Percentiles rank a stretch among this genome's conserved stretches.
Conservation (phyloP, 2,329 filamentous ascomycete species). For the Graphilbum fragrans region DNA sequence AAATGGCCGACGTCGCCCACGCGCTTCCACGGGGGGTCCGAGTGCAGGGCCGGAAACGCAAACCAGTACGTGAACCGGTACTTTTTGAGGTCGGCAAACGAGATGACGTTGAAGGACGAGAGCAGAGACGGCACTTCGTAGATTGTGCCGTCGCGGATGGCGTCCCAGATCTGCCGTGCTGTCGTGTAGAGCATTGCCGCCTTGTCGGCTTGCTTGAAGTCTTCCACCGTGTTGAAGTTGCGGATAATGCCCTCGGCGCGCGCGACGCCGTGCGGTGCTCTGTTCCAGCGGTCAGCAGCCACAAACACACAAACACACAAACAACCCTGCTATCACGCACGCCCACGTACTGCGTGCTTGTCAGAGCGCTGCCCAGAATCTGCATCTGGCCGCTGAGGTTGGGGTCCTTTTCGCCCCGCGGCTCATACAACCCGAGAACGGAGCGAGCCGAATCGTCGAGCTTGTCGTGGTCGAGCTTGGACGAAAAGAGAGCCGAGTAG, state of each 20-base stretch:
- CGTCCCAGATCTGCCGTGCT: slow-evolving; percentile 89
- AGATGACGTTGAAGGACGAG: slow-evolving; percentile 77
- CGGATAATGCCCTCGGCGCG: slow-evolving; percentile 88
- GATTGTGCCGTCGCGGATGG: slow-evolving; percentile 90
- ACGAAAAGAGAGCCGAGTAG: slow-evolving; percentile 81
- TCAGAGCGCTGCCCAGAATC: slow-evolving; percentile 76
- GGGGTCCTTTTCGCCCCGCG: slow-evolving; percentile 57
- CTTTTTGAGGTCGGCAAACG: slow-evolving; percentile 92
- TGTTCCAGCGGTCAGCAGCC: neutral
- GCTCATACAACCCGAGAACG: slow-evolving; percentile 80
- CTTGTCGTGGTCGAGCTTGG: slow-evolving; percentile 94
- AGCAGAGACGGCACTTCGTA: slow-evolving; percentile 90
- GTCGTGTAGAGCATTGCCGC: slow-evolving; percentile 63
- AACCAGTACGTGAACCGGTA: slow-evolving; percentile 99
- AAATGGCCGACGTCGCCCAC: slow-evolving; percentile 42
- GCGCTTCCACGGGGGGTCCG: slow-evolving; percentile 70
- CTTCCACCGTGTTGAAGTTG: slow-evolving; percentile 92
- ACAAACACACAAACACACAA: neutral
- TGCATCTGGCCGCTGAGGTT: slow-evolving; percentile 80
- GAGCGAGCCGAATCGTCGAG: slow-evolving; percentile 86
- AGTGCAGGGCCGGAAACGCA: slow-evolving; percentile 86
- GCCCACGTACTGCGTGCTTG: slow-evolving; percentile 60
- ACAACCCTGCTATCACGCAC: neutral
- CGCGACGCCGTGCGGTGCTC: slow-evolving; percentile 51
- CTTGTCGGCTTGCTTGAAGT: slow-evolving; percentile 79